phyloP scores from a whole-genome alignment of 106 monocot genomes.

The Platanthera guangdongensis region DNA sequence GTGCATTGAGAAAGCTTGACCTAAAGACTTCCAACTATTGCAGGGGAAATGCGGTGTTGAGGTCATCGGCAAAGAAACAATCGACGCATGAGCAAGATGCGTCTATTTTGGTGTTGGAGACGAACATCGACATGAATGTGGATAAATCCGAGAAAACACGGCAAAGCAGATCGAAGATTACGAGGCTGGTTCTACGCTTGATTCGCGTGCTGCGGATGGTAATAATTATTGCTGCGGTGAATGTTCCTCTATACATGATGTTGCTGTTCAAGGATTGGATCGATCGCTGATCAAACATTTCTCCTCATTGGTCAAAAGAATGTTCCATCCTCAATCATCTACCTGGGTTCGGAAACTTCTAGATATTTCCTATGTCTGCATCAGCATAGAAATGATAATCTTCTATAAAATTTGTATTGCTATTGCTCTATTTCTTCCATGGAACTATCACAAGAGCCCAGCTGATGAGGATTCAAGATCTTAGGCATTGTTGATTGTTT shows the following conservation, averaged over 20 bases:
- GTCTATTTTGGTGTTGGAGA: slow-evolving; percentile 37
- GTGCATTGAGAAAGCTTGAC: not conserved
- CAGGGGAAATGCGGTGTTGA: slow-evolving; percentile 56
- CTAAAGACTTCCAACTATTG: not conserved
- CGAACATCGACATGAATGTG: slow-evolving; percentile 24
- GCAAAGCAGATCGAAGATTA: slow-evolving; percentile 30
- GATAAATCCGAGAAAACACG: slow-evolving; percentile 32
- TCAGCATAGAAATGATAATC: no score
- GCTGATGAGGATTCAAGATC: no score
- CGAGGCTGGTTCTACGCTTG: slow-evolving; percentile 35
- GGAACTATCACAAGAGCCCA: no score
- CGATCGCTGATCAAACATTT: slow-evolving; percentile 28
- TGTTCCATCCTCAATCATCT: no score
- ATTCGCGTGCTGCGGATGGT: slow-evolving; percentile 44
- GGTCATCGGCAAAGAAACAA: slow-evolving; percentile 49
- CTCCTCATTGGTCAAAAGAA: no score
- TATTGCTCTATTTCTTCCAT: no score
- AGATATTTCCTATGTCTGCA: no score
- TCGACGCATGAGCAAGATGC: slow-evolving; percentile 23
- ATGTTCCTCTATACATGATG: slow-evolving; percentile 91
- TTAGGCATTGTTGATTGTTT: no score
- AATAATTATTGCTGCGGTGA: slow-evolving; percentile 57
- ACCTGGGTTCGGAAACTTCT: no score
- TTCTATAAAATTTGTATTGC: no score
- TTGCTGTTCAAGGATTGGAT: slow-evolving; percentile 95